These are phyloP conservation scores for Crithidia thermophila DNA, from an alignment of 208 protist genomes.

Conservation along the genomic window DNA sequence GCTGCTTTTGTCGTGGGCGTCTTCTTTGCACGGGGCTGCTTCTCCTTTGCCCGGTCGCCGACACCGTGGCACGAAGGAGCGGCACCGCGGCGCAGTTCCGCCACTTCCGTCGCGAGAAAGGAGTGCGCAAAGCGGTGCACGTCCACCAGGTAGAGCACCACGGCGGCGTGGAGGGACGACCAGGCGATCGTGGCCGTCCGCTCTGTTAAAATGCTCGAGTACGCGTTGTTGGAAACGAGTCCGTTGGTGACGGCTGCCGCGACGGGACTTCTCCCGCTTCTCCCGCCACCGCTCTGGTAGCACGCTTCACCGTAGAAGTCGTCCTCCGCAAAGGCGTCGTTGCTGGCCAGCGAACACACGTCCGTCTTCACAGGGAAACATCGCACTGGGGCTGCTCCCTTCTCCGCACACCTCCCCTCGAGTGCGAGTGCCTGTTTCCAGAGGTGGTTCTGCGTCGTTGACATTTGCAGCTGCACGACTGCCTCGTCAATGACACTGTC, in stretches of 20 bases:
- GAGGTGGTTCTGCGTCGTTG: slow-evolving; percentile 2
- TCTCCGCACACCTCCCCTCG: background rate
- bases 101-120: slow-evolving; percentile 13
- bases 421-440: slow-evolving; percentile 12
- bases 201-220: background rate
- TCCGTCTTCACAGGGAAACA: no score
- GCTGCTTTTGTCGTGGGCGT: no score
- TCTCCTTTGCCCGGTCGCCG: background rate
- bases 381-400: background rate
- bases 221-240: background rate
- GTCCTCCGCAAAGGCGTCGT: slow-evolving; percentile 4
- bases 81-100: slow-evolving; percentile 3
- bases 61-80: background rate
- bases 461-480: slow-evolving; percentile 14
- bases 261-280: no score
- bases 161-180: background rate
- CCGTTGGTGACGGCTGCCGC: no score
- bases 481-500: slow-evolving; percentile 8
- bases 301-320: slow-evolving; percentile 9
- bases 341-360: slow-evolving; percentile 10
- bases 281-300: background rate
- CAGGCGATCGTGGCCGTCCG: slow-evolving; percentile 1
- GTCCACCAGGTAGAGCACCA: slow-evolving; percentile 22
- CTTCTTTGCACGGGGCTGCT: no score
- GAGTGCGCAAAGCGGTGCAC: slow-evolving; percentile 23